phyloP scores from a whole-genome alignment of 176 grass and related monocot species.

The Rhynchospora tenuis region DNA sequence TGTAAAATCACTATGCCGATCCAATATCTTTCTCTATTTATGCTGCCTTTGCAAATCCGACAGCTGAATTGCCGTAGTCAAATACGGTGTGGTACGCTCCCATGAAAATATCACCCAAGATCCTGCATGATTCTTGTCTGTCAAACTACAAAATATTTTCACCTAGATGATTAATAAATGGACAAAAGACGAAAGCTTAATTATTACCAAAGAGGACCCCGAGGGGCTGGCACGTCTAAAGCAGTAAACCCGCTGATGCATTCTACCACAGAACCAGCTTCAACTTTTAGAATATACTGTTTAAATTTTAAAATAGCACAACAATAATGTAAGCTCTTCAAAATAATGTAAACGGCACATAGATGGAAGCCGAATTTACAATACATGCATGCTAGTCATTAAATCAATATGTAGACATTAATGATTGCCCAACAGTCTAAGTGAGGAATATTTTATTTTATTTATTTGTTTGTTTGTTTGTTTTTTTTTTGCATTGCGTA shows the following conservation, averaged over 20 bases:
- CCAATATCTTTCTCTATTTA: constrained; percentile 18
- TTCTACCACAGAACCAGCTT: constrained; percentile 50
- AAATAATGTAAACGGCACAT: not conserved
- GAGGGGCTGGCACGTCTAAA: constrained; percentile 71
- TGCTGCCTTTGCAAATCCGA: constrained; percentile 76
- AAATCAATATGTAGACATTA: not conserved
- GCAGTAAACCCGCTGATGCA: constrained; percentile 98
- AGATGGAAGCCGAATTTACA: not conserved
- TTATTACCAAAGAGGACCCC: constrained; percentile 83
- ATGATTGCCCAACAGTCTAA: no score
- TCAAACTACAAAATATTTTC: not conserved
- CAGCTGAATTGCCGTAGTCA: constrained; percentile 56
- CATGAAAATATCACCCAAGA: constrained; percentile 99
- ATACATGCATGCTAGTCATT: not conserved
- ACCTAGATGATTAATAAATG: not conserved
- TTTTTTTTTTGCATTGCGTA: not conserved
- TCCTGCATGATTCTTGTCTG: constrained; percentile 48
- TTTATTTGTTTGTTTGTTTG: not conserved
- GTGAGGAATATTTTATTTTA: no score
- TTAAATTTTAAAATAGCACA: constrained; percentile 10
- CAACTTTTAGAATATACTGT: constrained; percentile 90
- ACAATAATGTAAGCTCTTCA: not conserved
- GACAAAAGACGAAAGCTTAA: not conserved
- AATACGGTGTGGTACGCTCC: constrained; percentile 90
- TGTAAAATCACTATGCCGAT: not conserved